Percentiles rank a stretch among this genome's conserved stretches.
Evolutionary conservation across 2,329 filamentous ascomycete genomes (phyloP).

Genomic region (Mycosphaerella sp.): DNA sequence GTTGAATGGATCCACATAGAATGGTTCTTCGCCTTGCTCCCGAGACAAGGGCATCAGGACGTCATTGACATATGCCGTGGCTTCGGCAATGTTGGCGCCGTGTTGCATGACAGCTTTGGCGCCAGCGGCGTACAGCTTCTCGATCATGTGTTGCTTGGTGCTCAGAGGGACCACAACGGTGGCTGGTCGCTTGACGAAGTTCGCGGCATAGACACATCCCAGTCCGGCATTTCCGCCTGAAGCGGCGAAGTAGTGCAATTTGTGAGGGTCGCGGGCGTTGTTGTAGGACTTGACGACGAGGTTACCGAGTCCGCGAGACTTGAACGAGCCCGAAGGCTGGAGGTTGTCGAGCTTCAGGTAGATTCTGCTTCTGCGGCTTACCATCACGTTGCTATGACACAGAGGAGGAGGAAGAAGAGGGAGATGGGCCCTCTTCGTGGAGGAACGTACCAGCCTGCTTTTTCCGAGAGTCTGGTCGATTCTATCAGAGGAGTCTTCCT

Average conservation of each 20-base stretch:
- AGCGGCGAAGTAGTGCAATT: conserved; percentile 66
- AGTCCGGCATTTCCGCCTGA: conserved; percentile 81
- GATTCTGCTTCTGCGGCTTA: conserved; percentile 55
- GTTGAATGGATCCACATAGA: conserved; percentile 67
- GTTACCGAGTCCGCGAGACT: conserved; percentile 67
- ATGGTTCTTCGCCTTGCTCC: conserved; percentile 42
- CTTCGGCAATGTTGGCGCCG: conserved; percentile 62
- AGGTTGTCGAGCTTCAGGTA: conserved; percentile 81
- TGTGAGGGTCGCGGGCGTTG: conserved; percentile 24
- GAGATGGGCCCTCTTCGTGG: not conserved
- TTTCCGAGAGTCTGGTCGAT: conserved; percentile 59
- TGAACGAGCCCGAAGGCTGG: conserved; percentile 84
- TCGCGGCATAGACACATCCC: conserved; percentile 68
- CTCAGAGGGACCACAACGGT: conserved; percentile 68
- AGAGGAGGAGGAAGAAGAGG: not conserved
- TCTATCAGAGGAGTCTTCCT: conserved; percentile 64
- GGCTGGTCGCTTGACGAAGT: conserved; percentile 56
- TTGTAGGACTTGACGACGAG: conserved; percentile 39
- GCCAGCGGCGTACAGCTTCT: conserved; percentile 62
- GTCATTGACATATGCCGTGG: conserved; percentile 59
- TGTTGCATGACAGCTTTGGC: conserved; percentile 59
- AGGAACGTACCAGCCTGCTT: conserved; percentile 60
- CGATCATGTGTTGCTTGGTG: conserved; percentile 63
- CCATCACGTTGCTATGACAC: conserved; percentile 6
- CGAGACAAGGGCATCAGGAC: conserved; percentile 44